These are phyloP conservation scores for Akebia trifoliata DNA, from an alignment of 164 flowering plant genomes.

Conservation along the genomic window DNA sequence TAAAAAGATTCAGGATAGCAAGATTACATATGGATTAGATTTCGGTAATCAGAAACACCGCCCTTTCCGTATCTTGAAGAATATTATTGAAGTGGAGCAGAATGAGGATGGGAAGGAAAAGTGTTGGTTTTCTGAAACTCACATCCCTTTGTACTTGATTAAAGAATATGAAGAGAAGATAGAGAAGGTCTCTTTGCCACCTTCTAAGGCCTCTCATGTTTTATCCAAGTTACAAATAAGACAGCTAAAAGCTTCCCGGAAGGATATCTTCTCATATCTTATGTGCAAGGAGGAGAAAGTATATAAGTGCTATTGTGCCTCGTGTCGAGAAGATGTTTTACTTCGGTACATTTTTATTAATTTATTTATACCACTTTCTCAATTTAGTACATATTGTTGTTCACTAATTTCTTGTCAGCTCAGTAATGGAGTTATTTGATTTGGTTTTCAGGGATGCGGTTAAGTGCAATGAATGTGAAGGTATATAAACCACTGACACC, in stretches of 20 bases:
- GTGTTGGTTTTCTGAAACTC: conserved; percentile 77
- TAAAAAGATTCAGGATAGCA: conserved; percentile 49
- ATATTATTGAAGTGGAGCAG: conserved; percentile 52
- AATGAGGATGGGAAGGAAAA: conserved; percentile 51
- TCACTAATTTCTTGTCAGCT: conserved; percentile 10
- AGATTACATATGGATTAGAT: conserved; percentile 55
- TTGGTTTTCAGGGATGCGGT: conserved; percentile 56
- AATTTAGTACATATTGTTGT: too few species aligned
- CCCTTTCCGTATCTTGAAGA: conserved; percentile 87
- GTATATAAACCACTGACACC: conserved; percentile 37
- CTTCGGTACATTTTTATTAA: conserved; percentile 53
- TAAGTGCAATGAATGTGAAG: conserved; percentile 75
- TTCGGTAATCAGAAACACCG: conserved; percentile 83
- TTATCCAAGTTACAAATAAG: conserved; percentile 42
- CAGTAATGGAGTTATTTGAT: conserved; percentile 15
- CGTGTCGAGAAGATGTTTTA: conserved; percentile 59
- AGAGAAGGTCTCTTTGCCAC: conserved; percentile 19
- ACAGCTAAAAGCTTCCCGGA: conserved; percentile 49
- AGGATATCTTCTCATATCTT: conserved; percentile 61
- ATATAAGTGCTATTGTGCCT: conserved; percentile 49
- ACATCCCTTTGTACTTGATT: conserved; percentile 76
- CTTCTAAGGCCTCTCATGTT: conserved; percentile 18
- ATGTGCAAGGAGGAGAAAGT: conserved; percentile 44
- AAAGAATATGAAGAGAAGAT: conserved; percentile 65
- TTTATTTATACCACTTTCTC: background rate